Percentiles rank a stretch among this genome's conserved stretches.
These are phyloP conservation scores for Trichoderma sp. DNA, from an alignment of 2,329 filamentous ascomycete species.

Conservation along the genomic window DNA sequence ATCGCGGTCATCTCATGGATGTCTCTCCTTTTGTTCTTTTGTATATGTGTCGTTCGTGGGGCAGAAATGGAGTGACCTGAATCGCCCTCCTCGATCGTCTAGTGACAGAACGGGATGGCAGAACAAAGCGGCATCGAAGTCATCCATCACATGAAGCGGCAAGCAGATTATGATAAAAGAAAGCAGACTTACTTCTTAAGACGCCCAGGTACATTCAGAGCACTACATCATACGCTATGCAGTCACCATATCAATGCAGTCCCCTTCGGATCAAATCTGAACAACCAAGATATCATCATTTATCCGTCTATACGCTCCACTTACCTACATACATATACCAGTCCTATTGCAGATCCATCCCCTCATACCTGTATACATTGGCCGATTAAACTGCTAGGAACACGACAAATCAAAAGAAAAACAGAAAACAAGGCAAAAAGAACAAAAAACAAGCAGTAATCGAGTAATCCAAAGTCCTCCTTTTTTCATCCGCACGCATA, in stretches of 20 bases:
- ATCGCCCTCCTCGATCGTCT: too few relatives aligned
- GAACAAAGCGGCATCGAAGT: too few relatives aligned
- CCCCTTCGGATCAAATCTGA: neutral
- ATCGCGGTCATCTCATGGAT: too few relatives aligned
- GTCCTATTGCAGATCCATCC: slow-evolving; percentile 21
- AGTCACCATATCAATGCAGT: neutral
- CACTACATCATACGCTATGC: too few relatives aligned
- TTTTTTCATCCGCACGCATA: slow-evolving; percentile 11
- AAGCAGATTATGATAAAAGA: too few relatives aligned
- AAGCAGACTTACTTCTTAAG: too few relatives aligned
- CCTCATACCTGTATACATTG: slow-evolving; percentile 17
- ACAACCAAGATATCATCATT: slow-evolving; percentile 11
- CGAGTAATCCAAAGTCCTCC: slow-evolving; percentile 9
- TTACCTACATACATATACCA: slow-evolving; percentile 19
- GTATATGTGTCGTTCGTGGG: too few relatives aligned
- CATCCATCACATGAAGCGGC: too few relatives aligned
- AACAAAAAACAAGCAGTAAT: neutral
- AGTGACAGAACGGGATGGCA: too few relatives aligned
- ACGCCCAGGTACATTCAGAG: too few relatives aligned
- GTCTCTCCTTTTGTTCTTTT: too few relatives aligned
- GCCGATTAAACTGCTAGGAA: slow-evolving; percentile 23
- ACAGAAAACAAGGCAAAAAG: neutral
- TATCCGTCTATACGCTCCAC: slow-evolving; percentile 22
- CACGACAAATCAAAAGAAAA: neutral
- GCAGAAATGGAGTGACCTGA: neutral